Base-by-base conservation (phyloP, 2,329 filamentous ascomycete genomes). In the Aaosphaeria pasadenensis region DNA sequence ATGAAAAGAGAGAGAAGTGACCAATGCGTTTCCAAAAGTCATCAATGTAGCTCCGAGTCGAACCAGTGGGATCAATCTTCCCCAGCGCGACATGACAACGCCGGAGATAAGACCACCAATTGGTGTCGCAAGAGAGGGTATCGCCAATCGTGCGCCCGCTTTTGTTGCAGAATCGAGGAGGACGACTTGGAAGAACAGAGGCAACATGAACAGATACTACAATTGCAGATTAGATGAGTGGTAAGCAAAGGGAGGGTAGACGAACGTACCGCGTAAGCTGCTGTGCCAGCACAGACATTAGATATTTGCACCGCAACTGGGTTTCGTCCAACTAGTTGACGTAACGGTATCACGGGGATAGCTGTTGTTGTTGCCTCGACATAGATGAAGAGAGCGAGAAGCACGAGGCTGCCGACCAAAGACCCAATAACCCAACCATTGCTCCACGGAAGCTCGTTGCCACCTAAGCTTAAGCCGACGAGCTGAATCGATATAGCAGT, bases 141-240 rank as follows among this genome's bases (percentile, higher is more conserved):
- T 71, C 1, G 71, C 71, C 4, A 77, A 63, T 28, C 74, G 64
- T 4, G 67, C 70, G 11, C 74, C 74, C 4, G 75, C 74, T 46
- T 67, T 73, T 11, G 74, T 71, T 5, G 75, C 67, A 11, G 69
- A 74, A 41, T 77, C 74, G 44, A 87, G 77, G 42, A 88, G 83
- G 29, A 89, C 86, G 35, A 84, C 86, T 64, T 89, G 87, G 71
- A 89, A 77, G 48, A 76, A 72, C 0, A 77, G 60, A 1, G 74
- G 74, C 1, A 76, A 63, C 40, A 70, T 76, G 54, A 77, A 77
- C n/a, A 77, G 66, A 48, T 74, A 76, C 72, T 46, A 17, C 5
- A 28, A 30, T 11, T 7, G 7, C 30, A 30, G 11, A 43, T 9
- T 9, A 43, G 31, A 32, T 40, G 24, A 48, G 30, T 6, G 5